Percentiles rank a stretch among this genome's conserved stretches.
Conservation (phyloP, 2,329 filamentous ascomycete species). For the Capronia americana region DNA sequence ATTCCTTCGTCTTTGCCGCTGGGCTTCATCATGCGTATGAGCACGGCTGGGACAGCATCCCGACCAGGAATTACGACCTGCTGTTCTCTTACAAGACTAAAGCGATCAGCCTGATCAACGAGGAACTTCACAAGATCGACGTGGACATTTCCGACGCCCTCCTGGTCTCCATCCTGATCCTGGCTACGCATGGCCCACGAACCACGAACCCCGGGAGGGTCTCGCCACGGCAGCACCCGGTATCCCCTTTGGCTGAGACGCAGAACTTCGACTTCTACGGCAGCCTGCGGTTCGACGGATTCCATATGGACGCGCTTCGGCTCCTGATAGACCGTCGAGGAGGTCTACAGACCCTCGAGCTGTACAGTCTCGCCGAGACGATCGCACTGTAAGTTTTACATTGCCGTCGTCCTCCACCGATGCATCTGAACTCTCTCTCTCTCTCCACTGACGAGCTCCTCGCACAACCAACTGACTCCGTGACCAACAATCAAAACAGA, state of each 20-base stretch:
- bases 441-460: too few species aligned
- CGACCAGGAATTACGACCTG: background rate
- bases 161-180: constrained; percentile 11
- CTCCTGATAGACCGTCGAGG: constrained; percentile 9
- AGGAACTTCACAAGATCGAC: background rate
- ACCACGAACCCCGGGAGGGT: background rate
- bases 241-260: background rate
- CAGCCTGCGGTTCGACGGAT: constrained; percentile 6
- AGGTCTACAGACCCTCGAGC: constrained; percentile 3
- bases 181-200: constrained; percentile 9
- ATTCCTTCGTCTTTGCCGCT: constrained; percentile 14
- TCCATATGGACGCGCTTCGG: constrained; percentile 8
- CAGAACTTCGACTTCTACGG: constrained; percentile 15
- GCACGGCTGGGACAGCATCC: constrained; percentile 8
- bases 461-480: background rate
- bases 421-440: too few species aligned
- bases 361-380: constrained; percentile 12
- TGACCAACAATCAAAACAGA: background rate
- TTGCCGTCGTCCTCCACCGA: too few species aligned
- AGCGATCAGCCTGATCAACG: constrained; percentile 13
- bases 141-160: background rate
- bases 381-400: constrained; percentile 1
- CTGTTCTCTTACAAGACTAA: constrained; percentile 14
- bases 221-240: background rate
- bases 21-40: constrained; percentile 7